Evolutionary conservation across 352 stramenopile species (phyloP).

Genomic region (Halophytophthora batemanensis): DNA sequence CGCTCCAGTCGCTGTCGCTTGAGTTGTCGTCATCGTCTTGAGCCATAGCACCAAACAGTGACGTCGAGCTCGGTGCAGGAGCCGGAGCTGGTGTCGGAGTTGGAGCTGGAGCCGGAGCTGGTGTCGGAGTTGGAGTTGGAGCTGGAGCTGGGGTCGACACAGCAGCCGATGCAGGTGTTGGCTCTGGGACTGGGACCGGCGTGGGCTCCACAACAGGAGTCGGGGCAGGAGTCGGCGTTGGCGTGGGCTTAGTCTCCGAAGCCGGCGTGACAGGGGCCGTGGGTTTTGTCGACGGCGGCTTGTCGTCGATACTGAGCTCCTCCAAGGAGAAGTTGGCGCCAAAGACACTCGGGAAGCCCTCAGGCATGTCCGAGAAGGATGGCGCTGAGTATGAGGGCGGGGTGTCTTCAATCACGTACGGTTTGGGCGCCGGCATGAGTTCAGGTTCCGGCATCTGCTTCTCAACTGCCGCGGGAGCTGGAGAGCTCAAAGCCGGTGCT

Average conservation of each 20-base stretch:
- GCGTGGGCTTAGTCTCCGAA: neutral
- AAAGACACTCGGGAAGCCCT: conserved; percentile 32
- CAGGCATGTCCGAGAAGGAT: conserved; percentile 7
- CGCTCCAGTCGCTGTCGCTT: conserved; percentile 70
- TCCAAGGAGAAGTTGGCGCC: conserved; percentile 48
- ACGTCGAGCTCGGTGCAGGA: conserved; percentile 13
- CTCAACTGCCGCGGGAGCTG: conserved; percentile 8
- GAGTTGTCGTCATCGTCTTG: conserved; percentile 52
- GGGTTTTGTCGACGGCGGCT: conserved; percentile 14
- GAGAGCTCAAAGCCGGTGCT: neutral
- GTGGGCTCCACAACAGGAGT: conserved; percentile 17
- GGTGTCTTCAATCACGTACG: conserved; percentile 30
- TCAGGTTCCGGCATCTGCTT: conserved; percentile 22
- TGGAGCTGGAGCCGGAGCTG: conserved; percentile 3
- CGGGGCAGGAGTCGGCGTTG: neutral
- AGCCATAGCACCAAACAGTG: conserved; percentile 34
- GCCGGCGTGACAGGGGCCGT: conserved; percentile 3
- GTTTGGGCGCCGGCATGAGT: conserved; percentile 29
- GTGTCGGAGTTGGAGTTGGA: neutral
- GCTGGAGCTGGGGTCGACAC: conserved; percentile 10
- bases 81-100: conserved; percentile 7
- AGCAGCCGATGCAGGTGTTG: no score
- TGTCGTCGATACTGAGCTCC: conserved; percentile 32
- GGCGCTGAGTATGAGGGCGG: conserved; percentile 20
- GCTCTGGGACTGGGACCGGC: neutral